Conservation (phyloP, 2,329 filamentous ascomycete species). For the Aspergillus sp. region DNA sequence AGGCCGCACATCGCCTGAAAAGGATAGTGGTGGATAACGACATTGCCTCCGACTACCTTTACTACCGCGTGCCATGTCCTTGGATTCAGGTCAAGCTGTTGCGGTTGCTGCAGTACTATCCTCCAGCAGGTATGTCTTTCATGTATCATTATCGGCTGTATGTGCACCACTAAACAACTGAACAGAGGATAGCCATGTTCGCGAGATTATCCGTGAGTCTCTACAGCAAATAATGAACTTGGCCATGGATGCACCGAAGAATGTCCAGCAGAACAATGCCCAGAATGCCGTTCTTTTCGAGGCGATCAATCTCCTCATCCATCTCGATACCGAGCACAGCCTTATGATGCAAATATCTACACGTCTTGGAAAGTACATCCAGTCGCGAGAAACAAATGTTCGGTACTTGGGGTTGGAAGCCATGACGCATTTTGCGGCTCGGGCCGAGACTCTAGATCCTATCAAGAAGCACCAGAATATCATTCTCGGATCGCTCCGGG, state of each 20-base stretch:
- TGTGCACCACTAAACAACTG: constrained; percentile 1
- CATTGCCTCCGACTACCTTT: constrained; percentile 86
- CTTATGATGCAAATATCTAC: constrained; percentile 96
- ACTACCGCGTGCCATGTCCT: constrained; percentile 99
- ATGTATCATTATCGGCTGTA: constrained; percentile 8
- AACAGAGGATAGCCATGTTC: constrained; percentile 84
- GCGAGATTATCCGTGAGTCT: constrained; percentile 87
- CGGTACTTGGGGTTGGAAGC: constrained; percentile 93
- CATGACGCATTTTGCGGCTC: constrained; percentile 95
- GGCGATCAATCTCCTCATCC: constrained; percentile 97
- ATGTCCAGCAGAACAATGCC: constrained; percentile 98
- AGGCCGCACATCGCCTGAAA: constrained; percentile 86
- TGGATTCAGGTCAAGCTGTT: constrained; percentile 97
- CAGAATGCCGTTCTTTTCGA: constrained; percentile 98
- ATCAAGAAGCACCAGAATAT: constrained; percentile 98
- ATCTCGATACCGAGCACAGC: constrained; percentile 90
- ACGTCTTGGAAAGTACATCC: constrained; percentile 90
- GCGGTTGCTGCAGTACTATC: constrained; percentile 90
- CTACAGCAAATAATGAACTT: constrained; percentile 87
- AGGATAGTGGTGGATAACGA: constrained; percentile 88
- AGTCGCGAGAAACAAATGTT: constrained; percentile 95
- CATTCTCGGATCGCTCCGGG: constrained; percentile 89
- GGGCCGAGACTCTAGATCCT: constrained; percentile 89
- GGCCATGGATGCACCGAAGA: constrained; percentile 92
- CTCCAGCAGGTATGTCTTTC: constrained; percentile 71